Percentiles rank a stretch among this genome's conserved stretches.
Evolutionary conservation across 2,329 filamentous ascomycete genomes (phyloP).

Genomic region (Alternaria burnsii): DNA sequence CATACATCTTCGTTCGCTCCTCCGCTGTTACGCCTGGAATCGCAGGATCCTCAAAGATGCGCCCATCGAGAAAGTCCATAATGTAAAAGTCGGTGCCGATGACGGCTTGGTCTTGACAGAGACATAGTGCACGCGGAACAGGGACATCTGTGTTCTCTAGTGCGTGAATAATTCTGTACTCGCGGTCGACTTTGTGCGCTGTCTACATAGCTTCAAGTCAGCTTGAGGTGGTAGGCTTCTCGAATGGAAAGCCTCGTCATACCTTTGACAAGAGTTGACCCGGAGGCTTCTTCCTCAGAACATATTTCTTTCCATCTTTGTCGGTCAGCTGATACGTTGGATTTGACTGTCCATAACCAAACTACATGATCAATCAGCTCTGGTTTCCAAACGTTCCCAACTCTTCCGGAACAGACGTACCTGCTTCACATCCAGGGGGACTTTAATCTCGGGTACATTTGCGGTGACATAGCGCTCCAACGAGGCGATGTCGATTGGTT

Average conservation of each 20-base stretch:
- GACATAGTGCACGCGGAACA: constrained; percentile 80
- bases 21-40: constrained; percentile 75
- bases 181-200: constrained; percentile 94
- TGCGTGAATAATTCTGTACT: constrained; percentile 89
- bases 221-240: background rate
- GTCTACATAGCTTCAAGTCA: constrained; percentile 61
- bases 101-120: constrained; percentile 83
- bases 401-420: constrained; percentile 55
- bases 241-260: background rate
- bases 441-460: constrained; percentile 83
- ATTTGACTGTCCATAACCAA: constrained; percentile 96
- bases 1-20: constrained; percentile 75
- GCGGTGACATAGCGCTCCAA: constrained; percentile 80
- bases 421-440: constrained; percentile 88
- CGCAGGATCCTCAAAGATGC: constrained; percentile 88
- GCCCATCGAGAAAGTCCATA: constrained; percentile 93
- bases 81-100: constrained; percentile 95
- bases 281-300: constrained; percentile 98
- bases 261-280: constrained; percentile 79
- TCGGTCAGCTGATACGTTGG: constrained; percentile 92
- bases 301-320: constrained; percentile 74
- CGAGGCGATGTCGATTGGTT: constrained; percentile 84
- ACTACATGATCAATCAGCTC: constrained; percentile 62
- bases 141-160: constrained; percentile 82
- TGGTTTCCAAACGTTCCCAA: background rate